phyloP scores from a whole-genome alignment of 2,329 filamentous ascomycete genomes.

The Aspergillus flavus region DNA sequence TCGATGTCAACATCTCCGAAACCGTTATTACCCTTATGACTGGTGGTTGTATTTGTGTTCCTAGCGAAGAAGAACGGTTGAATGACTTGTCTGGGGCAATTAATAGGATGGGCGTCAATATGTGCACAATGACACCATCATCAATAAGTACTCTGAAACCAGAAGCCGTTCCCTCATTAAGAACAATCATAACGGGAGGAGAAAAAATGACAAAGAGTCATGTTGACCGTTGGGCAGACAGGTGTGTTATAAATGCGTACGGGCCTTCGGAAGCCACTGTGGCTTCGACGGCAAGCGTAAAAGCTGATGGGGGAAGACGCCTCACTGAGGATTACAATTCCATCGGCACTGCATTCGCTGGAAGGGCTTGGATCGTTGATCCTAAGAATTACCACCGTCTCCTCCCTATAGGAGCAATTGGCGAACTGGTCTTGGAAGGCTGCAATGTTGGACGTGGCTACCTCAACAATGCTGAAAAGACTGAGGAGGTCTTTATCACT shows the following conservation, averaged over 20 bases:
- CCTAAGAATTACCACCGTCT: conserved; percentile 39
- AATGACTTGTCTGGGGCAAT: conserved; percentile 56
- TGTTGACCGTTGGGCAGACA: conserved; percentile 48
- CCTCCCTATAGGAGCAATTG: conserved; percentile 48
- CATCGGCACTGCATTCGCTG: conserved; percentile 40
- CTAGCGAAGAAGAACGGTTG: conserved; percentile 53
- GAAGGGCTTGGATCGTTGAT: conserved; percentile 45
- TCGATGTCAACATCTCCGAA: conserved; percentile 58
- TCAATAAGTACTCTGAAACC: conserved; percentile 55
- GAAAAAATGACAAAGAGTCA: conserved; percentile 48
- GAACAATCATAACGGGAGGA: conserved; percentile 47
- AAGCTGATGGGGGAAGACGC: conserved; percentile 33
- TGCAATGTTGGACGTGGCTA: conserved; percentile 51
- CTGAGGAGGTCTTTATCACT: conserved; percentile 37
- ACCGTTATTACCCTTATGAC: conserved; percentile 57
- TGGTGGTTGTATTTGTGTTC: conserved; percentile 64
- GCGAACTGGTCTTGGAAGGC: conserved; percentile 52
- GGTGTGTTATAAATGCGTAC: conserved; percentile 50
- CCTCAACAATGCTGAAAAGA: conserved; percentile 40
- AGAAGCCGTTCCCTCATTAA: conserved; percentile 47
- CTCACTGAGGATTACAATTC: conserved; percentile 32
- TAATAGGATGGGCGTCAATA: conserved; percentile 53
- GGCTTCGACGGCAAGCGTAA: conserved; percentile 35
- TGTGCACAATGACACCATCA: conserved; percentile 61
- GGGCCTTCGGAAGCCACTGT: conserved; percentile 46